Conservation (phyloP, 2,329 filamentous ascomycete species). For the Aschersonia sp. region DNA sequence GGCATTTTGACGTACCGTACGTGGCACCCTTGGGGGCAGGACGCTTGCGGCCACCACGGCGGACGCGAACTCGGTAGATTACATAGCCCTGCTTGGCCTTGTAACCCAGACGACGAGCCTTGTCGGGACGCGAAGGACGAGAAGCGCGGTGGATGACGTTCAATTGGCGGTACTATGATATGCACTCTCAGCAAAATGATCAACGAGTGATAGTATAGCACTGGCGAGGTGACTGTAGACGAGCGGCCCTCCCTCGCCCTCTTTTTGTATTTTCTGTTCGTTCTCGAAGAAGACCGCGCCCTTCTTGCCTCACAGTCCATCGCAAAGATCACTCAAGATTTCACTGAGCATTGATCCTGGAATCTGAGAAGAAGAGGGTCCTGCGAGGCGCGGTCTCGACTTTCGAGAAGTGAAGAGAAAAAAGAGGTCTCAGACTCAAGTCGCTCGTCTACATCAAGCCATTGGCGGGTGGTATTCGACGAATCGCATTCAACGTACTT, state of each 20-base stretch:
- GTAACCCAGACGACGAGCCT: conserved; percentile 99
- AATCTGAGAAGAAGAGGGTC: not conserved
- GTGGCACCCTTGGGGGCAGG: conserved; percentile 96
- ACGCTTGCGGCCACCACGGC: conserved; percentile 97
- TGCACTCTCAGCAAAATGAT: conserved; percentile 99
- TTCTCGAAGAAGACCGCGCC: not conserved
- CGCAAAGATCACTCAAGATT: no score
- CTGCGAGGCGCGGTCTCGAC: not conserved
- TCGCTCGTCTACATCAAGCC: conserved; percentile 18
- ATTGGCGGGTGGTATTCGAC: conserved; percentile 10
- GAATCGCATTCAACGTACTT: conserved; percentile 54
- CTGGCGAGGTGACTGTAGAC: not conserved
- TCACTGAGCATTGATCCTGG: no score
- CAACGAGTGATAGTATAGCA: conserved; percentile 89
- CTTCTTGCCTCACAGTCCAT: no score
- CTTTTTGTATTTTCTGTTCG: not conserved
- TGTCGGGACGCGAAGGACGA: conserved; percentile 95
- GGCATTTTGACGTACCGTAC: conserved; percentile 58
- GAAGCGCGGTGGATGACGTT: conserved; percentile 99
- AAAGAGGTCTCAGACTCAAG: conserved; percentile 7
- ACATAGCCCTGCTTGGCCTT: conserved; percentile 99
- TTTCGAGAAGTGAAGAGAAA: conserved; percentile 4
- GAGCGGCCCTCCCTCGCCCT: not conserved
- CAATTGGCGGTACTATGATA: conserved; percentile 99
- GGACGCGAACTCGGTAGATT: conserved; percentile 97